Evolutionary conservation across 2,329 filamentous ascomycete genomes (phyloP).

Genomic region (Purpureocillium takamizusanense): DNA sequence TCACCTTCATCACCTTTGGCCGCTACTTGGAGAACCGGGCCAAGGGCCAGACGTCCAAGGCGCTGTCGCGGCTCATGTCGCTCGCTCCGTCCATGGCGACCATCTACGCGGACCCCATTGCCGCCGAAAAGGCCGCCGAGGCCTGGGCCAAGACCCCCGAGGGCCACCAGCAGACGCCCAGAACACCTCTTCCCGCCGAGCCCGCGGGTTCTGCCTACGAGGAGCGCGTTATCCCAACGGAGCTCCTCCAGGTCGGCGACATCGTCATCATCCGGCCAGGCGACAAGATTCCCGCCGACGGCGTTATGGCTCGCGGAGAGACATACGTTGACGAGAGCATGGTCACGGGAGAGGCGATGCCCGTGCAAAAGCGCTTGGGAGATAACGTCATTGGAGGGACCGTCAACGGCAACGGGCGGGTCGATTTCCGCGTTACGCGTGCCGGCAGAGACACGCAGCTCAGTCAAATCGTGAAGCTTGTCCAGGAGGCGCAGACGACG

Average conservation of each 20-base stretch:
- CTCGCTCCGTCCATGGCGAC: slow-evolving; percentile 93
- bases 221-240: slow-evolving; percentile 81
- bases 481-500: slow-evolving; percentile 92
- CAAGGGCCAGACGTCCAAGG: slow-evolving; percentile 93
- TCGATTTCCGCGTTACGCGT: slow-evolving; percentile 87
- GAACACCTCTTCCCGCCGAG: slow-evolving; percentile 18
- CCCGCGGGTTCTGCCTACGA: slow-evolving; percentile 56
- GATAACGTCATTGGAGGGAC: slow-evolving; percentile 81
- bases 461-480: slow-evolving; percentile 96
- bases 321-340: slow-evolving; percentile 96
- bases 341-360: slow-evolving; percentile 96
- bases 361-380: slow-evolving; percentile 80
- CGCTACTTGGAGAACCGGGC: slow-evolving; percentile 89
- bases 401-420: slow-evolving; percentile 84
- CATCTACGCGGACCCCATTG: slow-evolving; percentile 91
- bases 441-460: slow-evolving; percentile 93
- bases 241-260: slow-evolving; percentile 88
- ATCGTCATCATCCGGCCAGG: slow-evolving; percentile 88
- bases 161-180: slow-evolving; percentile 30
- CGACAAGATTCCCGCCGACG: slow-evolving; percentile 94
- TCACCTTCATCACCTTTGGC: slow-evolving; percentile 88
- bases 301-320: slow-evolving; percentile 76
- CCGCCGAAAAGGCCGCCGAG: slow-evolving; percentile 83
- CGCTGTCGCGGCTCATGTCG: slow-evolving; percentile 89
- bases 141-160: slow-evolving; percentile 44